A percentile compares a stretch with the other conserved stretches of the same genome.
phyloP scores from a whole-genome alignment of 192 early-diverging fungal genomes.

The Entomortierella parvispora region DNA sequence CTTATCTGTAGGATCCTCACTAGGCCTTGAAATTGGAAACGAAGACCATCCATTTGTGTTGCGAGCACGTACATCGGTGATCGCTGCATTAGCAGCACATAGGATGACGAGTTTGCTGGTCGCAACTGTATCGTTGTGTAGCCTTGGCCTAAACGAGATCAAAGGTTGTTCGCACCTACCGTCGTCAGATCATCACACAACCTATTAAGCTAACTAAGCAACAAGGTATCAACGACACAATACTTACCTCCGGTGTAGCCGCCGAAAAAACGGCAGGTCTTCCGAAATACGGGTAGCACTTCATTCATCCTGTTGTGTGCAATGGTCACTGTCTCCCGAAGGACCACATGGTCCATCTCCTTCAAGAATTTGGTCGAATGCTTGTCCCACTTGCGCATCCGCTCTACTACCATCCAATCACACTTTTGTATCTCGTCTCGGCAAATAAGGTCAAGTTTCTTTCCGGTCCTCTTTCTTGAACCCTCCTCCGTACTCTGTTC shows the following conservation, averaged over 20 bases:
- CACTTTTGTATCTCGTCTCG: neutral
- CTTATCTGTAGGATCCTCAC: neutral
- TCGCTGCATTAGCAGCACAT: neutral
- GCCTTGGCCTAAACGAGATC: neutral
- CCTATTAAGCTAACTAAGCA: no score
- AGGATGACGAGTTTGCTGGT: neutral
- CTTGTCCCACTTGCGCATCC: conserved; percentile 10
- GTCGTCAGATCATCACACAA: no score
- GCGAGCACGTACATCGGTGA: neutral
- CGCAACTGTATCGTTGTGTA: neutral
- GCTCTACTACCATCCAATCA: conserved; percentile 11
- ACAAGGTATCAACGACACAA: no score
- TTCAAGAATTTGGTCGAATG: conserved; percentile 22
- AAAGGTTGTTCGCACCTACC: no score
- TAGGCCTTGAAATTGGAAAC: neutral
- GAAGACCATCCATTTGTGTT: neutral
- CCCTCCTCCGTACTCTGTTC: neutral
- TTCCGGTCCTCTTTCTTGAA: conserved; percentile 5
- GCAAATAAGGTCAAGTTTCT: conserved; percentile 10
- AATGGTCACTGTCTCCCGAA: conserved; percentile 14
- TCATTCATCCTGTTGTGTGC: neutral
- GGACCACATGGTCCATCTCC: conserved; percentile 1
- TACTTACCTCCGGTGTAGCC: no score
- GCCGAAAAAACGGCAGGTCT: no score
- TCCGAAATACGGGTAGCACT: no score